Percentiles rank a stretch among this genome's conserved stretches.
Conservation (phyloP, 805 yeast species). For the Candida caryicola region DNA sequence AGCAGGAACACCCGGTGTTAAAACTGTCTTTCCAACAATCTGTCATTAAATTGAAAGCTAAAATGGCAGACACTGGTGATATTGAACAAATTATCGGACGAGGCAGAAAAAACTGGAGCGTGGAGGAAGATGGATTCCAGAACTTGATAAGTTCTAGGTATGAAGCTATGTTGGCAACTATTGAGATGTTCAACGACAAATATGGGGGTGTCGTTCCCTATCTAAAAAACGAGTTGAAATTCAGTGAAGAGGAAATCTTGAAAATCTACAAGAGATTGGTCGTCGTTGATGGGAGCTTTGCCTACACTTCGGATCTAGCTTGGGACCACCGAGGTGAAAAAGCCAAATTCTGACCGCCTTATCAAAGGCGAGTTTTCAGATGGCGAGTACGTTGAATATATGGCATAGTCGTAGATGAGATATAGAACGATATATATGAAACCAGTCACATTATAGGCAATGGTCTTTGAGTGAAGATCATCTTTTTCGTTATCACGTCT, state of each 20-base stretch:
- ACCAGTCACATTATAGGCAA: conserved; percentile 74
- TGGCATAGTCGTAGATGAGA: too few species aligned
- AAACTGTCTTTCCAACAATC: conserved; percentile 32
- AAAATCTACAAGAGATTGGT: conserved; percentile 27
- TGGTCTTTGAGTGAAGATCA: conserved; percentile 67
- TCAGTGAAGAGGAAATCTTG: conserved; percentile 44
- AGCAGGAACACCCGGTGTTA: conserved; percentile 45
- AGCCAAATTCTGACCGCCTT: too few species aligned
- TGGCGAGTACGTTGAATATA: too few species aligned
- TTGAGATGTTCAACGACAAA: conserved; percentile 48
- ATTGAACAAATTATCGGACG: conserved; percentile 22
- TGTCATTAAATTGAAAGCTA: conserved; percentile 28
- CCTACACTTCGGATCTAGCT: not conserved
- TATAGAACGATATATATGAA: not conserved
- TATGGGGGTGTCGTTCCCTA: conserved; percentile 57
- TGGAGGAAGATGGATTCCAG: conserved; percentile 52
- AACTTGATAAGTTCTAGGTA: conserved; percentile 62
- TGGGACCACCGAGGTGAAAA: conserved; percentile 9
- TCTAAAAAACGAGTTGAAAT: conserved; percentile 40
- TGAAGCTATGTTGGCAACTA: conserved; percentile 66
- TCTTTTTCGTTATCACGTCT: conserved; percentile 57
- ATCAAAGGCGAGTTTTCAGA: too few species aligned
- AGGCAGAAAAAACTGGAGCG: conserved; percentile 41
- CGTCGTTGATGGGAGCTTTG: conserved; percentile 13
- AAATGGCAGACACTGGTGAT: conserved; percentile 20